Evolutionary conservation across 495 filamentous ascomycete species (phyloP), one percentile per base, ranked within the genome.

Genomic region (Talaromyces thailandensis): DNA sequence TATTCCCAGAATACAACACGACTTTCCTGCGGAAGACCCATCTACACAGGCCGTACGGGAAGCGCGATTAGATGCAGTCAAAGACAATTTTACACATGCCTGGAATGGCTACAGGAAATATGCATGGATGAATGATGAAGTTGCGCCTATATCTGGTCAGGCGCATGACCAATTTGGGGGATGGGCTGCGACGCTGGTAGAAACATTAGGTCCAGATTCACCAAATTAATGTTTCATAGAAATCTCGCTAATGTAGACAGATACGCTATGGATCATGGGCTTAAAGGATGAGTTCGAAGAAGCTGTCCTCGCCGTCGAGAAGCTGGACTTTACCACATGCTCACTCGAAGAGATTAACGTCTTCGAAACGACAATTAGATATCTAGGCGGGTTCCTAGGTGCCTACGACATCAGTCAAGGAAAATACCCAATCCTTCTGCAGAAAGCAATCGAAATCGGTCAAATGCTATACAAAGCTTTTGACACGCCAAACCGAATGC

Each of bases 251-350:
- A 25, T 25, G n/a, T 7, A 3, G 21, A 76, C 95, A n/a, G 92
- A 96, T 68, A 93, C 90, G 0, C 75, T 96, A 18, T 93, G 89
- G 87, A 93, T 96, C 63, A 93, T 94, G 89, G 91, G 83, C 6
- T 69, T 95, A 69, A 78, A 85, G 63, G 75, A 86, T 0, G 90
- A 94, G 65, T 96, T 96, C 67, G 83, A 91, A 52, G 85, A 89
- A 50, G 91, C 89, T 7, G 81, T 89, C 14, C 71, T 78, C 28
- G 84, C 82, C 4, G 83, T 92, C 32, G 75, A 76, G 45, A 71
- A 84, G 40, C 89, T 94, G 61, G 87, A 93, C 68, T 95, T 95
- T 62, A 89, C 85, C 6, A 87, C 84, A 9, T 83, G 77, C 16
- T n/a, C 40, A 66, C 23, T 60, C 53, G 12, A 64, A 58, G 2